phyloP scores from a whole-genome alignment of 2,329 filamentous ascomycete species.

The Macroventuria anomochaeta region DNA sequence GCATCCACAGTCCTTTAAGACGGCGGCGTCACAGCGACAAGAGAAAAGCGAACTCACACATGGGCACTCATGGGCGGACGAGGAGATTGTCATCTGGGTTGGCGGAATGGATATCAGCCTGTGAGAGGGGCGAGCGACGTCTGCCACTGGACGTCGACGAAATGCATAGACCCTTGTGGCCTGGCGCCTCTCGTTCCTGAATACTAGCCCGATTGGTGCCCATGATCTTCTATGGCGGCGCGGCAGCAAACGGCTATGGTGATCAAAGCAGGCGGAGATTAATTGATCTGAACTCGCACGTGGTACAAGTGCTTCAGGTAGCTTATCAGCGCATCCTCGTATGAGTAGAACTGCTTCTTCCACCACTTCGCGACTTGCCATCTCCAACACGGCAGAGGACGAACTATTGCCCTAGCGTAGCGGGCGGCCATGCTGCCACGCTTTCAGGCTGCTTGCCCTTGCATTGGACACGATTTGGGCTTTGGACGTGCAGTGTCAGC shows the following conservation, averaged over 20 bases:
- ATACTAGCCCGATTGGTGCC: conserved; percentile 34
- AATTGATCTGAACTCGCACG: conserved; percentile 17
- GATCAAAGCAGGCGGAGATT: conserved; percentile 29
- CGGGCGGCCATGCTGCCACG: conserved; percentile 10
- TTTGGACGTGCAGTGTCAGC: neutral
- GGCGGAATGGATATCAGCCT: conserved; percentile 17
- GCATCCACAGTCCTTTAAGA: conserved; percentile 15
- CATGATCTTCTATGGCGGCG: conserved; percentile 31
- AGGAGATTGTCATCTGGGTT: conserved; percentile 41
- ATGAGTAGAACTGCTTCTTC: neutral
- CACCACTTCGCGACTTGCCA: conserved; percentile 1
- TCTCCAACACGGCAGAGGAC: conserved; percentile 3
- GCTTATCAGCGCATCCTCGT: conserved; percentile 8
- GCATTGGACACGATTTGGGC: neutral
- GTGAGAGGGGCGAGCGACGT: conserved; percentile 19
- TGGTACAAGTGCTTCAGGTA: conserved; percentile 11
- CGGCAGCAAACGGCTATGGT: conserved; percentile 27
- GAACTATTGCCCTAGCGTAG: conserved; percentile 13
- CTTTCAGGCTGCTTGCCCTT: conserved; percentile 6
- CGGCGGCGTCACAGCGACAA: conserved; percentile 6
- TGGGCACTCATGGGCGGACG: conserved; percentile 39
- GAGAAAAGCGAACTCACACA: conserved; percentile 45
- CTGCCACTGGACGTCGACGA: conserved; percentile 25
- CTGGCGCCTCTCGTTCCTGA: conserved; percentile 32
- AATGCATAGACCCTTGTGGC: conserved; percentile 26